A percentile compares a stretch with the other conserved stretches of the same genome.
Conservation (phyloP, 495 filamentous ascomycete genomes). For the Trichoderma reesei region DNA sequence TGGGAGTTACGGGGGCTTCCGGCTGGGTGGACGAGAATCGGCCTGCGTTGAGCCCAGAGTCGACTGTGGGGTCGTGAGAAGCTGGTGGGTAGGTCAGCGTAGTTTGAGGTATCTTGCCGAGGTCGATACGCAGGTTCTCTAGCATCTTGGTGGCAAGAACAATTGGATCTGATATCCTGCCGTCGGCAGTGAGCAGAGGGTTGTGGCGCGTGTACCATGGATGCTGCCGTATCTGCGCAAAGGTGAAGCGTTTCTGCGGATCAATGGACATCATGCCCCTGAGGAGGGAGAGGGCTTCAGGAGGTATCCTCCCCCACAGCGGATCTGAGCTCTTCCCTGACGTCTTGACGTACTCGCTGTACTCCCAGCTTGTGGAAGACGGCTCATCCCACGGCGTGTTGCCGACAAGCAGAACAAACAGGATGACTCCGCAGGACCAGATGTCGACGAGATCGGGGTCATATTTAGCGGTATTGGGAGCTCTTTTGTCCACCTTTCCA, state of each 20-base stretch:
- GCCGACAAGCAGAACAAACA: slow-evolving; percentile 89
- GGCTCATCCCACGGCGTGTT: slow-evolving; percentile 99
- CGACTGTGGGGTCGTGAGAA: slow-evolving; percentile 51
- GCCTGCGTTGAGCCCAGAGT: slow-evolving; percentile 25
- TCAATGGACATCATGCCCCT: slow-evolving; percentile 90
- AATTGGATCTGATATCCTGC: slow-evolving; percentile 69
- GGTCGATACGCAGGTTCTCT: slow-evolving; percentile 84
- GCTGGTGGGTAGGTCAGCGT: slow-evolving; percentile 12
- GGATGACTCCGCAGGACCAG: slow-evolving; percentile 93
- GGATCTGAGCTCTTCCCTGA: slow-evolving; percentile 73
- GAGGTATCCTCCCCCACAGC: slow-evolving; percentile 73
- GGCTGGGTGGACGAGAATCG: slow-evolving; percentile 65
- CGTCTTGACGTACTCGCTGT: slow-evolving; percentile 70
- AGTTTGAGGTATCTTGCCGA: slow-evolving; percentile 53
- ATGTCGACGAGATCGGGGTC: slow-evolving; percentile 79
- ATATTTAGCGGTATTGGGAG: slow-evolving; percentile 56
- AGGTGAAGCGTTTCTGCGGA: slow-evolving; percentile 63
- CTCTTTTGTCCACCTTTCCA: slow-evolving; percentile 31
- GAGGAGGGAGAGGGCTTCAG: slow-evolving; percentile 72
- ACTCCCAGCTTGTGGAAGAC: slow-evolving; percentile 68
- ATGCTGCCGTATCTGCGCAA: slow-evolving; percentile 81
- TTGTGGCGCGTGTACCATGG: slow-evolving; percentile 91
- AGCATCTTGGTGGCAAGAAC: slow-evolving; percentile 87
- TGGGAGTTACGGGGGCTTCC: slow-evolving; percentile 57
- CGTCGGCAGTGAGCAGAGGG: slow-evolving; percentile 59